Evolutionary conservation across 2,329 filamentous ascomycete genomes (phyloP), one percentile per base, ranked within the genome.

Genomic region (Ceratocystiopsis minuta): DNA sequence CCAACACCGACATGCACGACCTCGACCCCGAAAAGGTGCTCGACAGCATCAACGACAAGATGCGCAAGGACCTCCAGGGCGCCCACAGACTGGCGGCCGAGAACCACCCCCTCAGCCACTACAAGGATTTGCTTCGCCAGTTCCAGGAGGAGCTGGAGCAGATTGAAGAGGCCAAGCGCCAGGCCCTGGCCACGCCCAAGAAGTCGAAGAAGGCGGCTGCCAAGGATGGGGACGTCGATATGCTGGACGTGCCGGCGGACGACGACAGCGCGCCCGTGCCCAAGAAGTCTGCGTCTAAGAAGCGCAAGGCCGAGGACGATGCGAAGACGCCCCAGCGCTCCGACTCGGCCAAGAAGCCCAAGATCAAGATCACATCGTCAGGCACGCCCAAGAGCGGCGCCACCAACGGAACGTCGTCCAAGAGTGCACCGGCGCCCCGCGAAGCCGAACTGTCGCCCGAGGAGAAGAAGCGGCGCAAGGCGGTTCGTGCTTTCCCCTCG

Each of bases 271-370:
- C 64, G 12, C 50, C 63, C 20, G 66, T 64, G 32, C 55, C 58
- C 20, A 52, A 58, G 18, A 52, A 55, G 39, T 59, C 61, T 51
- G 59, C 62, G 45, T 55, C 68, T 7, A 82, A 80, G 72, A 94
- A 94, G 70, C 79, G 86, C 52, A 93, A 93, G 72, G 79, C 84
- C 54, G 81, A 75, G 14, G 85, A 92, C 43, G 75, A 75, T 16
- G 37, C 28, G 3, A 40, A 39, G 18, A 48, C 46, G 14, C 46
- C 43, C n/a, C 44, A 46, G 53, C 65, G 70, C 37, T 55, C 68
- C 2, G 74, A 77, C 34, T 75, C 73, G 12, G 70, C 70, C 31
- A 80, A 80, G 64, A 80, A 80, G 60, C 69, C 72, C 6, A 78
- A 75, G 63, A 77, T 78, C 47, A 77, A 74, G 63, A 60, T 75